A percentile compares a stretch with the other conserved stretches of the same genome.
These are phyloP conservation scores for Globisporangium solare DNA, from an alignment of 352 stramenopile species.

Conservation along the genomic window DNA sequence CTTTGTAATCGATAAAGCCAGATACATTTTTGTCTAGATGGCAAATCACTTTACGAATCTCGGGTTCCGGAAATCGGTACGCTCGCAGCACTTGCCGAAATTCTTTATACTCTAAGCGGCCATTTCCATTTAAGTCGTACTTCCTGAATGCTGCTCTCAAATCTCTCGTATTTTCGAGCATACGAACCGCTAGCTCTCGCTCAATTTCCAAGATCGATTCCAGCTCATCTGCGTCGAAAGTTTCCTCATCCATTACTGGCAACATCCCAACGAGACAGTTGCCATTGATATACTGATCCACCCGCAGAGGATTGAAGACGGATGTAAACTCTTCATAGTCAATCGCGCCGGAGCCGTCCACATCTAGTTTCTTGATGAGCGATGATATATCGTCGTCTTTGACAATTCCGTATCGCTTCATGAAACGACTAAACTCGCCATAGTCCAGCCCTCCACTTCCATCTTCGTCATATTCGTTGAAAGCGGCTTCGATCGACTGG, in stretches of 20 bases:
- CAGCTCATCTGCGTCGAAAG: conserved; percentile 38
- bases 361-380: conserved; percentile 42
- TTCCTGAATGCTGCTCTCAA: conserved; percentile 55
- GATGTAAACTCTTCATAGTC: conserved; percentile 52
- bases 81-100: conserved; percentile 59
- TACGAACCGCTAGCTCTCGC: conserved; percentile 46
- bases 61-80: conserved; percentile 52
- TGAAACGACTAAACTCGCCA: conserved; percentile 56
- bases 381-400: conserved; percentile 47
- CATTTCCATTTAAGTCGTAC: conserved; percentile 67
- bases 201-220: conserved; percentile 65
- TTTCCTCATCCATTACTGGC: conserved; percentile 21
- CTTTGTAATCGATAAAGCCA: conserved; percentile 69
- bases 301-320: conserved; percentile 47
- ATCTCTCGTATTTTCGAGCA: conserved; percentile 50
- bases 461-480: conserved; percentile 60
- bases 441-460: conserved; percentile 46
- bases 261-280: conserved; percentile 2
- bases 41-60: conserved; percentile 72
- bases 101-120: conserved; percentile 61
- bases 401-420: conserved; percentile 69
- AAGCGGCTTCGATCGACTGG: conserved; percentile 48
- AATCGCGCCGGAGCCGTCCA: conserved; percentile 42
- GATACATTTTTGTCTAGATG: conserved; percentile 61
- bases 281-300: conserved; percentile 13